Evolutionary conservation across 345 rosid species (phyloP).

Genomic region (Bruguiera gymnorhiza): DNA sequence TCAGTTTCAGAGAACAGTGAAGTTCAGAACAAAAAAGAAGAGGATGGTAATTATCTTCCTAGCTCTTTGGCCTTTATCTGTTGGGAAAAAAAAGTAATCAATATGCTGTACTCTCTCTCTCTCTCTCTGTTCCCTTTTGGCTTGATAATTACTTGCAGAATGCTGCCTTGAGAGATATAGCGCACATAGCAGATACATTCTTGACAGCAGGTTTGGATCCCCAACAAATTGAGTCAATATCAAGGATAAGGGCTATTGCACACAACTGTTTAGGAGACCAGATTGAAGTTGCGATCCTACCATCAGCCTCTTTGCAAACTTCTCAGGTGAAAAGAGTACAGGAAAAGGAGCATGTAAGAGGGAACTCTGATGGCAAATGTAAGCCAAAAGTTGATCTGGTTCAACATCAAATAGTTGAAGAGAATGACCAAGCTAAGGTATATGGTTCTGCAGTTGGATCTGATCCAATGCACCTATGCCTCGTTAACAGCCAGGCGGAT

Average conservation of each 20-base stretch:
- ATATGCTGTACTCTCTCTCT: neutral
- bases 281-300: constrained; percentile 41
- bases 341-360: constrained; percentile 81
- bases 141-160: constrained; percentile 41
- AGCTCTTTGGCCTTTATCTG: constrained; percentile 2
- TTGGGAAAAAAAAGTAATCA: neutral
- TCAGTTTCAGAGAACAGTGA: constrained; percentile 49
- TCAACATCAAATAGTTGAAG: constrained; percentile 44
- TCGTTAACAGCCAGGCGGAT: constrained; percentile 4
- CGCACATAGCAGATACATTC: constrained; percentile 73
- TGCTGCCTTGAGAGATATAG: constrained; percentile 75
- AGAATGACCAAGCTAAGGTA: constrained; percentile 9
- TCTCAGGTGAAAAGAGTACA: constrained; percentile 70
- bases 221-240: constrained; percentile 58
- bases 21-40: constrained; percentile 27
- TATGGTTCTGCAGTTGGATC: constrained; percentile 11
- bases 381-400: constrained; percentile 57
- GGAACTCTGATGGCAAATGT: constrained; percentile 62
- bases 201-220: constrained; percentile 60
- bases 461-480: constrained; percentile 14
- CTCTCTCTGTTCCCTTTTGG: neutral
- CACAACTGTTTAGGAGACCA: constrained; percentile 85
- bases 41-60: constrained; percentile 55
- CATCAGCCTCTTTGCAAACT: constrained; percentile 32
- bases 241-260: constrained; percentile 66